These are phyloP conservation scores for Boletus tomentosulus DNA, from an alignment of 768 basidiomycete species.

Conservation along the genomic window DNA sequence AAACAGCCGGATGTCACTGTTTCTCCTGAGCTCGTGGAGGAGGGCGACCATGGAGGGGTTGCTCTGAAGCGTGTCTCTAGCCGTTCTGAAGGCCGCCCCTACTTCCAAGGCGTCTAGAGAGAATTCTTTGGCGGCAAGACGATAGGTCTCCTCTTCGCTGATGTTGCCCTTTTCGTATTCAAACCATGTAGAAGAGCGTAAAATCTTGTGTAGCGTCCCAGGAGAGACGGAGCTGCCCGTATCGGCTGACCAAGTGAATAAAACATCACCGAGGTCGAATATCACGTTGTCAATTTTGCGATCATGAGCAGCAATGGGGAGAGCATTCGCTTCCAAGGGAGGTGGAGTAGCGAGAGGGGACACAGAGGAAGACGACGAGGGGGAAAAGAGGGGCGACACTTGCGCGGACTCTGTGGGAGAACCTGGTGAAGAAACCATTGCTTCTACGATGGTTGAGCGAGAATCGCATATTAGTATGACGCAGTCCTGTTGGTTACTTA, in stretches of 20 bases:
- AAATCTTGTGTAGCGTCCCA: constrained; percentile 5
- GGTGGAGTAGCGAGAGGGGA: constrained; percentile 3
- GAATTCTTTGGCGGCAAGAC: constrained; percentile 9
- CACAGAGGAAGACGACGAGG: neutral
- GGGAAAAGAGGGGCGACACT: neutral
- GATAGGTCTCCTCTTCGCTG: constrained; percentile 7
- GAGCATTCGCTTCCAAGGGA: neutral
- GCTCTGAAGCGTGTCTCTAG: constrained; percentile 7
- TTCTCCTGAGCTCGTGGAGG: constrained; percentile 12
- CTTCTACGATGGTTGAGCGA: neutral
- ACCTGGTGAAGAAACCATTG: neutral
- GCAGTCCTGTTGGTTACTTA: neutral
- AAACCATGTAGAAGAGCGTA: constrained; percentile 17
- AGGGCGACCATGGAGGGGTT: constrained; percentile 12
- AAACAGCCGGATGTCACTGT: constrained; percentile 6
- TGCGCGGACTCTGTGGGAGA: neutral
- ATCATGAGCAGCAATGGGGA: neutral
- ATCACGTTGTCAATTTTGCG: constrained; percentile 20
- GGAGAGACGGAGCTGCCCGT: constrained; percentile 16
- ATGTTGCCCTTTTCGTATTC: constrained; percentile 22
- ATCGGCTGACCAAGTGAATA: constrained; percentile 21
- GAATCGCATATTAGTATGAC: neutral
- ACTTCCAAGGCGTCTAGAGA: constrained; percentile 15
- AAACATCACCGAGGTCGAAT: constrained; percentile 19
- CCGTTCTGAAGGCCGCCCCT: constrained; percentile 3